These are phyloP conservation scores for Epicoccum sorghinum DNA, from an alignment of 2,329 filamentous ascomycete genomes.

Conservation along the genomic window DNA sequence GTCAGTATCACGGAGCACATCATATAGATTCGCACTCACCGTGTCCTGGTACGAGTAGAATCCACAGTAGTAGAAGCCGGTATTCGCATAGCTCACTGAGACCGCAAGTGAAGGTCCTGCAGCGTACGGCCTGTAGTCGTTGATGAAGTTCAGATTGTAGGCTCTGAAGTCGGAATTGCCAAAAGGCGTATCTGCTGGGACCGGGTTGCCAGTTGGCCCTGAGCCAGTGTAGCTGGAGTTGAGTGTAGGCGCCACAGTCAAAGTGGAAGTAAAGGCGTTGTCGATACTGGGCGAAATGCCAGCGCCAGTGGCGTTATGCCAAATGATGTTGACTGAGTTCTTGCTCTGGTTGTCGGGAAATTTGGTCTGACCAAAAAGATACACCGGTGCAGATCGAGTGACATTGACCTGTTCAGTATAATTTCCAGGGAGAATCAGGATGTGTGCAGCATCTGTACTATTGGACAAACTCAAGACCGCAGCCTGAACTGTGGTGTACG, in stretches of 20 bases:
- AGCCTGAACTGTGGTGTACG: constrained; percentile 52
- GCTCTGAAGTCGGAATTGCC: constrained; percentile 68
- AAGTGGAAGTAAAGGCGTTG: constrained; percentile 66
- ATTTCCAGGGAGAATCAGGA: constrained; percentile 65
- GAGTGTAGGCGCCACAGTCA: constrained; percentile 68
- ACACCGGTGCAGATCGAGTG: constrained; percentile 65
- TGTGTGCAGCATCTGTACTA: constrained; percentile 56
- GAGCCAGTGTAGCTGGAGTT: constrained; percentile 67
- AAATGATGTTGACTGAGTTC: constrained; percentile 64
- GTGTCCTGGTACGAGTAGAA: constrained; percentile 74
- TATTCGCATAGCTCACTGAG: constrained; percentile 67
- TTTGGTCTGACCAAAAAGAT: constrained; percentile 65
- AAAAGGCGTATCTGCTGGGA: constrained; percentile 66
- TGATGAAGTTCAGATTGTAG: constrained; percentile 71
- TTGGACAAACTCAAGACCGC: constrained; percentile 56
- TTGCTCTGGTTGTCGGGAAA: constrained; percentile 53
- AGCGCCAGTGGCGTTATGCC: constrained; percentile 62
- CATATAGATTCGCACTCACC: constrained; percentile 43
- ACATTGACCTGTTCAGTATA: constrained; percentile 71
- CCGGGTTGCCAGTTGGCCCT: constrained; percentile 66
- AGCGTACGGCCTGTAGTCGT: constrained; percentile 60
- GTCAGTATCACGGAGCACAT: not conserved
- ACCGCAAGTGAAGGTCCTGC: constrained; percentile 66
- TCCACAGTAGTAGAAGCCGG: constrained; percentile 70
- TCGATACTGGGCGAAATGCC: constrained; percentile 54